A percentile compares a stretch with the other conserved stretches of the same genome.
Evolutionary conservation across 2,329 filamentous ascomycete species (phyloP).

Genomic region (Colletotrichum theobromicola): DNA sequence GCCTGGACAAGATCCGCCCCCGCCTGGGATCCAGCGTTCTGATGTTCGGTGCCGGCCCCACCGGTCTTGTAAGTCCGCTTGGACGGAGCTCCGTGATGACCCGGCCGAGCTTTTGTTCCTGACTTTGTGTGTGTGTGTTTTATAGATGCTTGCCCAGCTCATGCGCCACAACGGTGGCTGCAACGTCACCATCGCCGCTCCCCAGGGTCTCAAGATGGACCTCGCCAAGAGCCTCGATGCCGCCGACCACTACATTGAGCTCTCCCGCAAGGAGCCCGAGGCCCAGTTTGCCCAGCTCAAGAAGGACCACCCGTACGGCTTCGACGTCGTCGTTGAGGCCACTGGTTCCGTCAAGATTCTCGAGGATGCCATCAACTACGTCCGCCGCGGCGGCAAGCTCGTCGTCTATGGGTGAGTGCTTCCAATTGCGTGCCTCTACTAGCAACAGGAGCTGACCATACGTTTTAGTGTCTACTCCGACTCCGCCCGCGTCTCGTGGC

Average conservation of each 20-base stretch:
- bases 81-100: not conserved
- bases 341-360: conserved; percentile 73
- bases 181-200: conserved; percentile 73
- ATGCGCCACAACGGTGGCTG: conserved; percentile 70
- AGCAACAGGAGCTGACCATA: not conserved
- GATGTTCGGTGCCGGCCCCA: conserved; percentile 71
- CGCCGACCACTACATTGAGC: conserved; percentile 59
- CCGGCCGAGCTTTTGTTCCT: not conserved
- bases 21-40: conserved; percentile 69
- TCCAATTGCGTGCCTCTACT: not conserved
- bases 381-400: conserved; percentile 73
- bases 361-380: conserved; percentile 74
- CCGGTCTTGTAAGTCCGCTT: conserved; percentile 56
- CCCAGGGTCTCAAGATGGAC: conserved; percentile 73
- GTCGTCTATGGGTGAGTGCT: conserved; percentile 64
- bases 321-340: conserved; percentile 71
- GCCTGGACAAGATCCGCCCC: conserved; percentile 71
- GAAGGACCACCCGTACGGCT: conserved; percentile 71
- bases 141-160: conserved; percentile 62
- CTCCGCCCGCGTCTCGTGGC: conserved; percentile 68
- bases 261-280: conserved; percentile 58
- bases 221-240: conserved; percentile 64
- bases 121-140: not conserved
- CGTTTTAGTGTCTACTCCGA: conserved; percentile 64
- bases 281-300: conserved; percentile 68